phyloP scores from a whole-genome alignment of 1,284 basidiomycete species.

The Cryptococcus sp. region DNA sequence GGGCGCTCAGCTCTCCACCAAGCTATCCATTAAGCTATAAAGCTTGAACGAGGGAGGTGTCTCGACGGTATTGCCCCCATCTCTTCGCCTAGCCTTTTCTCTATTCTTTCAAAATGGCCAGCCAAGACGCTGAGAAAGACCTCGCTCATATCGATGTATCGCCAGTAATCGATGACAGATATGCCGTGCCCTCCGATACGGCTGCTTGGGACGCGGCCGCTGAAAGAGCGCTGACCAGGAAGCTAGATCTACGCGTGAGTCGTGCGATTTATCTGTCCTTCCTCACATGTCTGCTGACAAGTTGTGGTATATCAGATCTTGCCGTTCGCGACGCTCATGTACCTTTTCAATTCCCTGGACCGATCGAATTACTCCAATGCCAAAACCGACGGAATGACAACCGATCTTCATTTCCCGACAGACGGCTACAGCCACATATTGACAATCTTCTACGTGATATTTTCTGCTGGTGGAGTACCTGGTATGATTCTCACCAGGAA shows the following conservation, averaged over 20 bases:
- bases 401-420: neutral
- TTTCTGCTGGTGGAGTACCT: neutral
- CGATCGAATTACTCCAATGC: neutral
- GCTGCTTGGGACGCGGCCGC: neutral
- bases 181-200: too few relatives aligned
- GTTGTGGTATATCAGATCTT: neutral
- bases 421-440: neutral
- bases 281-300: neutral
- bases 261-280: neutral
- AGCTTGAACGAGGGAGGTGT: too few relatives aligned
- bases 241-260: constrained; percentile 1
- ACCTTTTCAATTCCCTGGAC: neutral
- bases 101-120: too few relatives aligned
- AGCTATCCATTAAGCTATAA: too few relatives aligned
- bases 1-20: too few relatives aligned
- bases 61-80: too few relatives aligned
- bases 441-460: neutral
- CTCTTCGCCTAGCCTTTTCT: too few relatives aligned
- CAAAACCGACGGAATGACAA: constrained; percentile 1
- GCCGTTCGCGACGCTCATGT: constrained; percentile 1
- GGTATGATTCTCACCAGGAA: constrained; percentile 1
- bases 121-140: too few relatives aligned
- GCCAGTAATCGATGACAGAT: too few relatives aligned
- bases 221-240: neutral
- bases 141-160: too few relatives aligned